Evolutionary conservation across 1,139 yeast species (phyloP), one percentile per base, ranked within the genome.

Genomic region (Geotrichum fermentans): DNA sequence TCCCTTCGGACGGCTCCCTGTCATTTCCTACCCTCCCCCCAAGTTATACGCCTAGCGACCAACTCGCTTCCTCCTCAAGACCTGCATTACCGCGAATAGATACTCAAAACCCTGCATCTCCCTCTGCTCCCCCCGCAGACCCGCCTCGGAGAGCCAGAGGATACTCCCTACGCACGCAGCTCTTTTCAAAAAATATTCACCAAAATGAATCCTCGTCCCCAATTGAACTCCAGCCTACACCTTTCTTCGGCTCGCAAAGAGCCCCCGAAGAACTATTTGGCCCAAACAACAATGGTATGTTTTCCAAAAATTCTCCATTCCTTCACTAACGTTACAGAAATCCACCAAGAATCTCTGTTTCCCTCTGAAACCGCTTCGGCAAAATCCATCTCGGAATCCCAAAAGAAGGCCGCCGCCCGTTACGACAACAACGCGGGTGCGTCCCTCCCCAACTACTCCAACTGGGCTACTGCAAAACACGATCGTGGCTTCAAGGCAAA

Each of bases 111-210:
- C n/a, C n/a, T n/a, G n/a, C n/a, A n/a, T n/a, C 35, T 14, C n/a
- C 40, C 4, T 24, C 44, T 13, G 26, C 28, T 24, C 28, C 41
- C 18, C 17, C 32, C 11, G 34, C 36, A 5, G 14, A 20, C 26
- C 7, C 28, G 17, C 26, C 39, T 17, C 43, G 49, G 5, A 71
- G 92, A 55, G 79, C 78, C 55, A 70, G 95, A 61, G 90, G 94
- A 0, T 79, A 82, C 53, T 83, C 92, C 2, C 68, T 86, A 49
- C 73, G 95, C 57, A 76, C 89, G 0, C 94, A 84, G 66, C 72
- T 85, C 55, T 79, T 85, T 67, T 81, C 77, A 63, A 81, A 77
- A 56, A 66, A 66, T 52, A 62, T 66, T 26, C 44, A 47, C 21
- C 60, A 61, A 49, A 59, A 59, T 40, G 59, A 55, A 16, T 43